Evolutionary conservation across 2,329 filamentous ascomycete species (phyloP), one percentile per base, ranked within the genome.

Genomic region (Talaromyces sp.): DNA sequence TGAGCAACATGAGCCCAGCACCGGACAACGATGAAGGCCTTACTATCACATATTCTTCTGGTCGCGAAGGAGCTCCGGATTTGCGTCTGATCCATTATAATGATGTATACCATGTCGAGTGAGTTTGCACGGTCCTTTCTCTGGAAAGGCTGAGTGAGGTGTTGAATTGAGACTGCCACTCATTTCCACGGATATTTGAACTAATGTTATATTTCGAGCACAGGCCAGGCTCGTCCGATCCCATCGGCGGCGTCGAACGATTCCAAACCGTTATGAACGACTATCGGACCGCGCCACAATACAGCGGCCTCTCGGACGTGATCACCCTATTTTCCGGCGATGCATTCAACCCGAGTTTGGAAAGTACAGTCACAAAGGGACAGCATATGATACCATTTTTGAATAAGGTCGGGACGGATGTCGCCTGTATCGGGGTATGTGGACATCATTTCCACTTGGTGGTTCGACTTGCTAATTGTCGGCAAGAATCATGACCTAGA

Each of bases 71-170:
- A 53, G 76, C 82, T 49, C 91, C 92, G 53, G 90, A 92, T 75
- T 80, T 97, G 60, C 88, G 93, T n/a, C 79, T 97, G 64, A 76
- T 96, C 36, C 93, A 97, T 80, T 97, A 90, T 83, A 97, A 97
- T 78, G 93, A 97, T 79, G 93, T 97, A 67, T 97, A 97, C 77
- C 93, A 97, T 72, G 86, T 97, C 63, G 92, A 96, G 77, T 81
- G 76, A 67, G 74, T 38, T 45, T 25, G 22, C 29, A 15, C 53
- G 8, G 19, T 38, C n/a, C 22, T 6, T 31, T 53, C 43, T 31
- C 4, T 25, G 51, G 49, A 27, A 51, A 27, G 13, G 38, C 22
- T 7, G 17, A 11, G 34, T 6, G 47, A 25, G 7, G 17, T 43
- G 5, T 36, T 40, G 19, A 43, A 43, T 5, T 7, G n/a, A 4